Percentiles rank a stretch among this genome's conserved stretches.
These are phyloP conservation scores for Jatropha podagrica DNA, from an alignment of 441 rosid genomes.

Conservation along the genomic window DNA sequence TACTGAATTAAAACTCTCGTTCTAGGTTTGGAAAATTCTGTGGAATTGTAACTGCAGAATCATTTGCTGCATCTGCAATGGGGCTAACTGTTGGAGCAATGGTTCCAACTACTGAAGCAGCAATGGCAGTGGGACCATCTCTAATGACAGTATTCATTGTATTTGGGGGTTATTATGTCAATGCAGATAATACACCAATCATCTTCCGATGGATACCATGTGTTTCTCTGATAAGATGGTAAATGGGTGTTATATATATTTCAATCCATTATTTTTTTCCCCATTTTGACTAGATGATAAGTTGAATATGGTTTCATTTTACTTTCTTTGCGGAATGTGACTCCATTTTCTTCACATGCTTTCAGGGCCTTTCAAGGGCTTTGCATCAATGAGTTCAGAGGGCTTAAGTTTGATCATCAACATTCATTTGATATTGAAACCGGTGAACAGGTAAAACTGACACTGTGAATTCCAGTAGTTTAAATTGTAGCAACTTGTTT, in stretches of 20 bases:
- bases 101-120: slow-evolving; percentile 95
- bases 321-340: not conserved
- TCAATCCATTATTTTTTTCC: not conserved
- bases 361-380: slow-evolving; percentile 98
- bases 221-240: slow-evolving; percentile 93
- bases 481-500: not conserved
- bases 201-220: slow-evolving; percentile 93
- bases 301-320: not conserved
- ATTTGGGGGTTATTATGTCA: slow-evolving; percentile 91
- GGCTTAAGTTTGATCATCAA: slow-evolving; percentile 82
- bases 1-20: slow-evolving; percentile 22
- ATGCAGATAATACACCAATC: slow-evolving; percentile 85
- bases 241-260: slow-evolving; percentile 20
- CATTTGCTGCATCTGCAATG: slow-evolving; percentile 98
- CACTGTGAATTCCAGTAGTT: not conserved
- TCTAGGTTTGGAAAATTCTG: slow-evolving; percentile 88
- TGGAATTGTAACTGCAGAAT: slow-evolving; percentile 87
- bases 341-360: slow-evolving; percentile 13
- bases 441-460: slow-evolving; percentile 80
- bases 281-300: slow-evolving; percentile 6
- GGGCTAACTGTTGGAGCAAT: slow-evolving; percentile 97
- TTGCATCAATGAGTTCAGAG: slow-evolving; percentile 85
- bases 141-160: slow-evolving; percentile 96
- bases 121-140: slow-evolving; percentile 97
- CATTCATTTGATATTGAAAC: slow-evolving; percentile 77